Base-by-base conservation (phyloP, 176 grass and related monocot species). In the Oryza punctata region DNA sequence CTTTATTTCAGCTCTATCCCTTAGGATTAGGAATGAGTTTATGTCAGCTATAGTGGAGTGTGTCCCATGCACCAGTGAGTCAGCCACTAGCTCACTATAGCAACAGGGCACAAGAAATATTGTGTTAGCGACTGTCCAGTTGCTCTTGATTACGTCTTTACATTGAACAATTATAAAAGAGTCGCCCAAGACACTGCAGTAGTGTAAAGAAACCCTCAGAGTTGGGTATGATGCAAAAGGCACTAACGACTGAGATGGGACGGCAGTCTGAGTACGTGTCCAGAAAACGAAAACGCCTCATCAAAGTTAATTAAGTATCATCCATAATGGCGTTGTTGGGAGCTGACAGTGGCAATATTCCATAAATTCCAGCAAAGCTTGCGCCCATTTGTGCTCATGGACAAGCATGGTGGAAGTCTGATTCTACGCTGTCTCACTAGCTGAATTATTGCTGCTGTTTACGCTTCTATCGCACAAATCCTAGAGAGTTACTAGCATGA, bases 321-420 rank as follows among this genome's bases (percentile, higher is more conserved):
- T 67, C 44, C 41, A 0, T 67, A 79, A 45, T 79, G 86, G 81
- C 2, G 33, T 60, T 1, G 81, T 84, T 88, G 60, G 80, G 68
- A 52, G 28, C 66, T 80, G 43, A 72, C 14, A 78, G 30, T 13
- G 67, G 67, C 32, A 70, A 28, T 1, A 21, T 54, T 54, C 49
- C 15, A 52, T 6, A 38, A 52, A 52, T 52, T 52, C 49, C 15
- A 52, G 16, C 15, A 52, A 52, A 18, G 15, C 49, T 52, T 52
- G 14, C 14, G 49, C 14, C 15, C 49, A 52, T 52, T 52, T 16
- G 49, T 52, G 49, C 49, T 50, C 13, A 50, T 70, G 16, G 6
- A 50, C 40, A 63, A 7, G 76, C 74, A 65, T 41, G 21, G 13
- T 54, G 52, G 7, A 57, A 57, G 52, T 57, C 52, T 47, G 13